Evolutionary conservation across 257 asterid genomes (phyloP), one percentile per base, ranked within the genome.

Genomic region (Orobanche coerulescens): DNA sequence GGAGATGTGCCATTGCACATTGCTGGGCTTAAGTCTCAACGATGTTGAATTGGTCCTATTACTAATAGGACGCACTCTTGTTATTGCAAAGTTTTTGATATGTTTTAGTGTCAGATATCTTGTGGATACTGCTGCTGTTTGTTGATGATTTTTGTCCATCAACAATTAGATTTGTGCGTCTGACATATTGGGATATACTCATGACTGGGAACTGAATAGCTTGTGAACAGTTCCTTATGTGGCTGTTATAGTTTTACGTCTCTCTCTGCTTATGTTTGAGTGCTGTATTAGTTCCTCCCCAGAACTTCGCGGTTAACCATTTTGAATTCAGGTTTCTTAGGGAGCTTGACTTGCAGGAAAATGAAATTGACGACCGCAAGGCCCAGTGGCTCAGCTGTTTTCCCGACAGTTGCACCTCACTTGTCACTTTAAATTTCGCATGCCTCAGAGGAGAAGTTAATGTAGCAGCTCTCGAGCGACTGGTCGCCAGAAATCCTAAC

Each of bases 371-470:
- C 46, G 97, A 86, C 44, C 82, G 70, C 16, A 84, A 83, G 75
- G 95, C 95, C 34, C 94, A 82, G 65, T 89, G 96, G 96, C 94
- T 89, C 40, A 84, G 92, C 64, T 82, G 84, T 66, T 86, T 86
- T 26, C 95, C 95, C 0, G 87, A 89, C 13, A 79, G 76, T 70
- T 80, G 82, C 73, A 89, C 84, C 18, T 82, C 95, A 37, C 89
- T 89, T 0, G 84, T 83, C 54, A 82, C 95, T 1, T 72, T 86
- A 70, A 89, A 86, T 61, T 89, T 89, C 64, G 91, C 94, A 30
- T 89, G 89, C 78, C 92, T 84, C 57, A 89, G 76, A 58, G 97
- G 97, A 65, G 91, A 80, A 75, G 91, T 89, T 46, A 84, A 79
- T 22, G 66, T 75, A 62, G 71, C 78, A 20, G 83, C 91, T 59